Conservation (phyloP, 2,329 filamentous ascomycete species). For the Pseudocercospora macadamiae region DNA sequence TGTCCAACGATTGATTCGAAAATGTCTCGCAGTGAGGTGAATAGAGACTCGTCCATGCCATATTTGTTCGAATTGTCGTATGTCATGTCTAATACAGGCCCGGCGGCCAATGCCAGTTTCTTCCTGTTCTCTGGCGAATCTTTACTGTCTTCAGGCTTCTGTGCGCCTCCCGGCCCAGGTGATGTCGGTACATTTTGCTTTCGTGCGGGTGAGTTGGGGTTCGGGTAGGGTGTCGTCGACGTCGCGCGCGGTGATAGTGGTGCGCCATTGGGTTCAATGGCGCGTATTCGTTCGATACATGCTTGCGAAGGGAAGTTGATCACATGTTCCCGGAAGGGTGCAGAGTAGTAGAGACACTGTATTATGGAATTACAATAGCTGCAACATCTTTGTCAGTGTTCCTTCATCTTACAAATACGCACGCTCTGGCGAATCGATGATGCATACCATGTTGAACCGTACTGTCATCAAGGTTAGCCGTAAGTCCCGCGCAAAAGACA, state of each 20-base stretch:
- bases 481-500: background rate
- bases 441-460: slow-evolving; percentile 92
- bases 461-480: slow-evolving; percentile 57
- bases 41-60: slow-evolving; percentile 92
- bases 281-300: slow-evolving; percentile 69
- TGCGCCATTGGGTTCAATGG: slow-evolving; percentile 33
- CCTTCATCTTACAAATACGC: background rate
- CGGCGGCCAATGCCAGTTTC: slow-evolving; percentile 86
- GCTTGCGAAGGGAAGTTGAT: slow-evolving; percentile 82
- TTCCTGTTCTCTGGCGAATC: slow-evolving; percentile 98
- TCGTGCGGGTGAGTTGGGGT: slow-evolving; percentile 39
- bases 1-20: slow-evolving; percentile 88
- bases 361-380: slow-evolving; percentile 99
- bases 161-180: slow-evolving; percentile 55
- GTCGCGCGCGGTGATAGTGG: slow-evolving; percentile 41
- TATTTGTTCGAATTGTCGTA: slow-evolving; percentile 79
- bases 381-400: slow-evolving; percentile 24
- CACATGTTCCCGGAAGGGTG: slow-evolving; percentile 89
- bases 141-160: slow-evolving; percentile 85
- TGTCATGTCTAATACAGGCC: slow-evolving; percentile 82
- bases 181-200: slow-evolving; percentile 59
- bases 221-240: slow-evolving; percentile 41
- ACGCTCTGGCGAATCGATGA: background rate
- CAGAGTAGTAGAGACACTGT: slow-evolving; percentile 94
- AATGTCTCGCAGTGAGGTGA: slow-evolving; percentile 93